Evolutionary conservation across 208 protist species (phyloP), one percentile per base, ranked within the genome.

Genomic region (Crithidia fasciculata): DNA sequence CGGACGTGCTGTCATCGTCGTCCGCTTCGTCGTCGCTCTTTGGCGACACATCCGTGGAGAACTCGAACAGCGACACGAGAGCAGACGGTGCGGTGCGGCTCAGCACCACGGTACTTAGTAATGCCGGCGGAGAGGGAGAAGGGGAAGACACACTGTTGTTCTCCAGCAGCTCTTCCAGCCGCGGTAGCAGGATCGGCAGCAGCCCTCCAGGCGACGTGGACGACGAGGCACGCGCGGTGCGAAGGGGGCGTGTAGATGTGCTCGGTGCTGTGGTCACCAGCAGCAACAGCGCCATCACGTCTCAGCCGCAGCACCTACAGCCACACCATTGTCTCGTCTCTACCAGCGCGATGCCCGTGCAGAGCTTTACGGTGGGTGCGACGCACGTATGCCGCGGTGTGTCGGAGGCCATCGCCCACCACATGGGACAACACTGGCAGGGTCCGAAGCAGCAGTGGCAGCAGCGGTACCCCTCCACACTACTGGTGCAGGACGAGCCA

Each of bases 91-190:
- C 28, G 28, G 28, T 28, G 28, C 28, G 28, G 28, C 28, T 28
- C 28, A 28, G 28, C 28, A 28, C 28, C 28, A 28, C 28, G 28
- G 0, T 28, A 28, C 28, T 1, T 1, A 28, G 28, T 28, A 28
- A 28, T 28, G 28, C 28, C 28, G 45, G 8, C 2, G 67, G 15
- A 4, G 72, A 77, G 8, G 57, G 47, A 19, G 65, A 63, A 6
- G 52, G 50, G 7, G 72, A 78, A 39, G 65, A 78, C 16, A 68
- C 41, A 2, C 40, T 67, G 18, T 19, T 78, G 18, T 78, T 78
- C 37, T 43, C 65, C 41, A 78, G 72, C 52, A 55, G 47, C 43
- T 59, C 60, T 15, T 45, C 60, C 2, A 19, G 41, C 49, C 13
- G n/a, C 62, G 53, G 44, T 44, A 53, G 10, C 60, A n/a, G n/a